Percentiles rank a stretch among this genome's conserved stretches.
Conservation (phyloP, 1,139 yeast species). For the Entelexis sorbosivorans region DNA sequence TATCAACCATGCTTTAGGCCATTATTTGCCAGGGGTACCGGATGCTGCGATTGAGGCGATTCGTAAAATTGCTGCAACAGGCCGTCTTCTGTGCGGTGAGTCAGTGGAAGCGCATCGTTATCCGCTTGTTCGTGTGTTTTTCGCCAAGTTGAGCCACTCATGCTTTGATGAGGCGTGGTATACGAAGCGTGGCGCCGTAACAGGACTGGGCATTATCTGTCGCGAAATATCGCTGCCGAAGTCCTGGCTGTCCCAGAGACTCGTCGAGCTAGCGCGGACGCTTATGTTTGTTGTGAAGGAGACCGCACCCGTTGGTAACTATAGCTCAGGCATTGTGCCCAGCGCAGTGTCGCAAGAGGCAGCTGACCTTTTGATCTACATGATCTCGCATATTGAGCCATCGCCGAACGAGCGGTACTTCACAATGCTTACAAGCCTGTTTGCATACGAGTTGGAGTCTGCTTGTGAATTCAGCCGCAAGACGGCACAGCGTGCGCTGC, state of each 20-base stretch:
- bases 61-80: slow-evolving; percentile 49
- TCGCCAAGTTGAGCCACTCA: slow-evolving; percentile 74
- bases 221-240: slow-evolving; percentile 46
- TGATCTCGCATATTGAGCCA: slow-evolving; percentile 51
- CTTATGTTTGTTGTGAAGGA: slow-evolving; percentile 84
- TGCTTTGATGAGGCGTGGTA: slow-evolving; percentile 85
- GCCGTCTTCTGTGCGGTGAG: slow-evolving; percentile 56
- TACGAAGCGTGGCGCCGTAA: slow-evolving; percentile 76
- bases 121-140: slow-evolving; percentile 65
- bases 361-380: slow-evolving; percentile 48
- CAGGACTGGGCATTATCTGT: slow-evolving; percentile 67
- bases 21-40: slow-evolving; percentile 59
- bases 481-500: slow-evolving; percentile 65
- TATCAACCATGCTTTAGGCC: slow-evolving; percentile 68
- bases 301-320: slow-evolving; percentile 15
- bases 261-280: slow-evolving; percentile 75
- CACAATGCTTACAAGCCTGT: slow-evolving; percentile 71
- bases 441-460: slow-evolving; percentile 86
- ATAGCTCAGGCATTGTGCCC: slow-evolving; percentile 79
- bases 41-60: slow-evolving; percentile 61
- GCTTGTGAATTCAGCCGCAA: slow-evolving; percentile 73
- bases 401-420: slow-evolving; percentile 56
- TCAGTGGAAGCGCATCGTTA: slow-evolving; percentile 52
- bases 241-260: slow-evolving; percentile 67
- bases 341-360: slow-evolving; percentile 65